Base-by-base conservation (phyloP, 2,329 filamentous ascomycete genomes). In the Scortechinia acanthostroma region DNA sequence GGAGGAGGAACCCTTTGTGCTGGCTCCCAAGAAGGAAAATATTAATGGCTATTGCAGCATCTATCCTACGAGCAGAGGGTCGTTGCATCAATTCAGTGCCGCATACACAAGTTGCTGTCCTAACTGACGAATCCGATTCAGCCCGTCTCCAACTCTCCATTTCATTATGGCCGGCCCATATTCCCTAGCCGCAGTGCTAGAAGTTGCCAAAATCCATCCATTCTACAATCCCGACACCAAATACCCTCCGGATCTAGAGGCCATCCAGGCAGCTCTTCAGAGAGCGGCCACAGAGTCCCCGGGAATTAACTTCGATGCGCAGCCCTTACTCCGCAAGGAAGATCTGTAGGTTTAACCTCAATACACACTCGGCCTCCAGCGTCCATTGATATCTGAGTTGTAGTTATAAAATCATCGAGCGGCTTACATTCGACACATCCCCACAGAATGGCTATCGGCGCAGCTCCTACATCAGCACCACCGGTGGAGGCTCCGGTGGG, bases 391-490 rank as follows among this genome's bases (percentile, higher is more conserved):
- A 30, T 14, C 19, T 48, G 6, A 22, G 19, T 30, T 22, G n/a
- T 14, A 70, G 65, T 1, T 68, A 69, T 25, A 47, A 47, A 0
- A 47, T 49, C 0, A 58, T 68, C 17, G 49, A 61, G 14, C 54
- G 64, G 14, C 59, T 71, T 1, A 53, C 60, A 3, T 43, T 54
- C 2, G 67, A 70, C 45, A 50, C 49, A 1, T 53, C 47, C 21
- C 51, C 57, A 0, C 19, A 55, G 1, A 70, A 69, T 47, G 58
- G 51, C 0, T 71, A 64, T 45, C 64, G 68, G 0, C 55, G 53
- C 2, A 56, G 55, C 19, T 50, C 57, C 2, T 72, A 71, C 43
- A 56, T 62, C 0, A 68, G 64, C 33, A 55, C 55, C 1, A 71
- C 68, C 0, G 68, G 69, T 1, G 69, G 69, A 0, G 64, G 63